Conservation (phyloP, 768 basidiomycete species). For the Lentinus tigrinus region DNA sequence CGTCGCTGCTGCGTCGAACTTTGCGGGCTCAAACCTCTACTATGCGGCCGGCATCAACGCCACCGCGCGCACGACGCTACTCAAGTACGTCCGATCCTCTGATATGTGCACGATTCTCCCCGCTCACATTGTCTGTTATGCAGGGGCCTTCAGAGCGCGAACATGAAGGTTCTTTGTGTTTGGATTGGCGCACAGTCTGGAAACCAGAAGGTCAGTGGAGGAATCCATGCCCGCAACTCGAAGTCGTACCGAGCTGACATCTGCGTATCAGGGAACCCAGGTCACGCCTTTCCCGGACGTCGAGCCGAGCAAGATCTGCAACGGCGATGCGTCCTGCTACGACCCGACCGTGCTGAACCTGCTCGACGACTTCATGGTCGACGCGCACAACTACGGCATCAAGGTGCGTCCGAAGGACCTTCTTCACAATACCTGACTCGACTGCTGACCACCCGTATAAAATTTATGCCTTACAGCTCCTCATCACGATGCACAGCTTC, state of each 20-base stretch:
- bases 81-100: constrained; percentile 17
- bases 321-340: constrained; percentile 29
- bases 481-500: constrained; percentile 28
- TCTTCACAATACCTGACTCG: not conserved
- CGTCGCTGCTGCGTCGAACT: constrained; percentile 16
- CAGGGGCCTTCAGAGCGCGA: constrained; percentile 23
- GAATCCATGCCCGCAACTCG: not conserved
- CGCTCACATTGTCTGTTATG: not conserved
- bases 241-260: not conserved
- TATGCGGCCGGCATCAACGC: constrained; percentile 25
- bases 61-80: constrained; percentile 16
- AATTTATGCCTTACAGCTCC: too few relatives aligned
- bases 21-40: constrained; percentile 27
- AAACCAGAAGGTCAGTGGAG: constrained; percentile 22
- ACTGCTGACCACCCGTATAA: too few relatives aligned
- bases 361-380: constrained; percentile 40
- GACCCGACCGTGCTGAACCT: constrained; percentile 35
- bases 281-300: constrained; percentile 32
- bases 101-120: too few relatives aligned
- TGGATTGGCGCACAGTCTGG: constrained; percentile 25
- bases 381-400: constrained; percentile 33
- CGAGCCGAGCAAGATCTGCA: constrained; percentile 33
- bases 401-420: constrained; percentile 15
- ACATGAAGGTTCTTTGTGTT: constrained; percentile 26
- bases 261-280: constrained; percentile 19